These are phyloP conservation scores for Punica granatum DNA, from an alignment of 345 rosid genomes.

Conservation along the genomic window DNA sequence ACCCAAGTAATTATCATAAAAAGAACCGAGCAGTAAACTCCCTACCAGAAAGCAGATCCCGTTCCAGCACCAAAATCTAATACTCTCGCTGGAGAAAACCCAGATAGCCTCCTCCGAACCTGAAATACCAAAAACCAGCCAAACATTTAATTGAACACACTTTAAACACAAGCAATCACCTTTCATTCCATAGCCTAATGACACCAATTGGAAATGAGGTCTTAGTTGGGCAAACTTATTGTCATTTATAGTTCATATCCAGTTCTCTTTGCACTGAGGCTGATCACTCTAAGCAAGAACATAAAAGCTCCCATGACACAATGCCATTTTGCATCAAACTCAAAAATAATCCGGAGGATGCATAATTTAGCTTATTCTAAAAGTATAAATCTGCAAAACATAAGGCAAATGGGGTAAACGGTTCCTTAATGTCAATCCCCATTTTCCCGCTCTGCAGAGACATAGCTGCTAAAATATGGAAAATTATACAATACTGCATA, in stretches of 20 bases:
- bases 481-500: neutral
- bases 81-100: constrained; percentile 57
- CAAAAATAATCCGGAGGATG: neutral
- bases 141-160: neutral
- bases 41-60: constrained; percentile 94
- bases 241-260: neutral
- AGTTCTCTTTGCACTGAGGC: neutral
- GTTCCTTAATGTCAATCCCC: neutral
- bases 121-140: constrained; percentile 14
- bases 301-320: neutral
- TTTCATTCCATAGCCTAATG: neutral
- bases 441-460: neutral
- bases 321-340: neutral
- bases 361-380: neutral
- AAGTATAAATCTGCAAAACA: neutral
- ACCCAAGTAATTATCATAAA: neutral
- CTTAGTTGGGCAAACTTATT: neutral
- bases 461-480: neutral
- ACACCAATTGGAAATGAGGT: neutral
- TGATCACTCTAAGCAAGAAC: too few relatives aligned
- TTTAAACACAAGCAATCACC: neutral
- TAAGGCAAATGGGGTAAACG: neutral
- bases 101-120: constrained; percentile 73
- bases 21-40: neutral
- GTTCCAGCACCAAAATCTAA: constrained; percentile 96